Evolutionary conservation across 2,329 filamentous ascomycete species (phyloP), one percentile per base, ranked within the genome.

Genomic region (Pestalotiopsis sp.): DNA sequence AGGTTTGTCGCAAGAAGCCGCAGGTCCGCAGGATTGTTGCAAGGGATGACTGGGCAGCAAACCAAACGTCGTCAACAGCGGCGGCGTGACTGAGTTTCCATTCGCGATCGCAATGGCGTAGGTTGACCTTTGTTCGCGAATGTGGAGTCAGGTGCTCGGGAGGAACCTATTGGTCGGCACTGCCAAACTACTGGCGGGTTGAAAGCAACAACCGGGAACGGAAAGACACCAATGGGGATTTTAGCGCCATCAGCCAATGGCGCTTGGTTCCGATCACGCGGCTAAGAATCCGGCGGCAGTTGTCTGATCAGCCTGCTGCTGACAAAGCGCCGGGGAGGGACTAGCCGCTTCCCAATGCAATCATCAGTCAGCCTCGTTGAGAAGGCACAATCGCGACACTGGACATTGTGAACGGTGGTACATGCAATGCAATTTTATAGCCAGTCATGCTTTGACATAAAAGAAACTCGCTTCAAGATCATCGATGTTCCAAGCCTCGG

Each of bases 191-290:
- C n/a, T 36, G 36, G 59, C 59, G 59, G 59, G 59, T 31, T 62
- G 14, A 65, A 14, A 13, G 38, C 17, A 63, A 7, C 25, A 25
- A 23, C 62, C 62, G 14, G 62, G 62, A 25, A 52, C 39, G 23
- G 25, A 61, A 27, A n/a, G 31, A 14, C 7, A 36, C 62, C 62
- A 65, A 65, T 65, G 14, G 41, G 20, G 25, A 7, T 52, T 65
- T 65, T 65, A 62, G 59, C 59, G n/a, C 36, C 13, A 25, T 7
- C 17, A 66, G 27, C 63, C 63, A 66, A 66, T 66, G 41, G 49
- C 63, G 63, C 41, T 49, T 57, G 41, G 13, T 66, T 45, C 63
- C 63, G 63, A 66, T 57, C 27, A 62, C 59, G 59, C 59, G 59
- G 41, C 38, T 65, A 52, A 52, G 49, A 23, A 52, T 17, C 13